These are phyloP conservation scores for Orychophragmus violaceus DNA, from an alignment of 345 rosid genomes.

Conservation along the genomic window DNA sequence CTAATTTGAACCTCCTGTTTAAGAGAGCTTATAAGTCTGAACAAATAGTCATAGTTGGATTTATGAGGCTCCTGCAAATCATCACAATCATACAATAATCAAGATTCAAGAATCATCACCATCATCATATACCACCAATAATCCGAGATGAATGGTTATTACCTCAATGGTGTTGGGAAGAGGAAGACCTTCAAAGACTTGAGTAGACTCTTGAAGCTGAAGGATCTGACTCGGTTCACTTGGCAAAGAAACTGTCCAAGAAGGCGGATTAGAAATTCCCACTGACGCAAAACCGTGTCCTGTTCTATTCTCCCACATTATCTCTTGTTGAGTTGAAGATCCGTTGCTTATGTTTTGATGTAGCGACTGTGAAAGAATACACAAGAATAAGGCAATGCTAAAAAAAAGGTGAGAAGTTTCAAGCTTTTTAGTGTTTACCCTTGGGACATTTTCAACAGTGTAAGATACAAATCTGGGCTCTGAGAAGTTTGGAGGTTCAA, in stretches of 20 bases:
- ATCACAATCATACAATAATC: constrained; percentile 2
- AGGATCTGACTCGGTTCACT: constrained; percentile 23
- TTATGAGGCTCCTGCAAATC: constrained; percentile 32
- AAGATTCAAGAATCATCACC: neutral
- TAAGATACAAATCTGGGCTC: constrained; percentile 36
- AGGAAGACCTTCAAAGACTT: constrained; percentile 35
- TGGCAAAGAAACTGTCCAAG: constrained; percentile 27
- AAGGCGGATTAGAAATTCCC: constrained; percentile 33
- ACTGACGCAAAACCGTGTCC: constrained; percentile 20
- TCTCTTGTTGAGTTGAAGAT: constrained; percentile 17
- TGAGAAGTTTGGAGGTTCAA: constrained; percentile 37
- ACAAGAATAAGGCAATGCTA: neutral
- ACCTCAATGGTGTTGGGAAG: constrained; percentile 31
- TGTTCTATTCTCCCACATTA: constrained; percentile 12
- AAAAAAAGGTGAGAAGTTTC: neutral
- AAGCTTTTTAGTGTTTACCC: constrained; percentile 20
- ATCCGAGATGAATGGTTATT: no score
- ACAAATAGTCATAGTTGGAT: constrained; percentile 30
- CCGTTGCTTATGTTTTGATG: constrained; percentile 11
- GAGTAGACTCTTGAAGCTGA: constrained; percentile 26
- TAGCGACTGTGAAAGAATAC: constrained; percentile 15
- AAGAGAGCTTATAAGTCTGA: constrained; percentile 27
- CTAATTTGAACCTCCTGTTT: constrained; percentile 34
- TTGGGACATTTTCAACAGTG: constrained; percentile 31
- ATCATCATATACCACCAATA: neutral